A percentile compares a stretch with the other conserved stretches of the same genome.
Conservation (phyloP, 495 filamentous ascomycete genomes). For the Hypoxylon lenormandii region DNA sequence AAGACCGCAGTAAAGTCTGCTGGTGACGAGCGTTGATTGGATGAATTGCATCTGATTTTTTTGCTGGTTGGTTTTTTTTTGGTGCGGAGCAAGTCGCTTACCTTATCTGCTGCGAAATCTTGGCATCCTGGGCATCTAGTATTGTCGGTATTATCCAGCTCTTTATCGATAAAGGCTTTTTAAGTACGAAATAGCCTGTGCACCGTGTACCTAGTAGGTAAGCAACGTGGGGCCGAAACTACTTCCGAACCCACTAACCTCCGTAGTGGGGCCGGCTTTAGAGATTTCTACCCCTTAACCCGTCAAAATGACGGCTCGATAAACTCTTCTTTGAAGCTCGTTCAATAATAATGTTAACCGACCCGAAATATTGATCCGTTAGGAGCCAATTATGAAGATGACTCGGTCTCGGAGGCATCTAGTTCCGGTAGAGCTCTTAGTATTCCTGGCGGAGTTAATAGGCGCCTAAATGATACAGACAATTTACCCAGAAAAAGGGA, state of each 20-base stretch:
- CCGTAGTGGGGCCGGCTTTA: too few species aligned
- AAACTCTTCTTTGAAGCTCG: too few species aligned
- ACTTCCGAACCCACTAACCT: too few species aligned
- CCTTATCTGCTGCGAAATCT: conserved; percentile 46
- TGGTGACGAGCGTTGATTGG: conserved; percentile 39
- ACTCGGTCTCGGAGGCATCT: not conserved
- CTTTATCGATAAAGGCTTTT: conserved; percentile 11
- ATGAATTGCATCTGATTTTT: conserved; percentile 25
- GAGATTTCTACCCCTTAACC: too few species aligned
- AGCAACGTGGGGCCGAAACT: too few species aligned
- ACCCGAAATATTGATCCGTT: not conserved
- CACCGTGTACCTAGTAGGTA: too few species aligned
- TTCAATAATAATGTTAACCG: not conserved
- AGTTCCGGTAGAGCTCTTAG: not conserved
- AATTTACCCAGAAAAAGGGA: too few species aligned
- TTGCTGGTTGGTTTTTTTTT: conserved; percentile 47
- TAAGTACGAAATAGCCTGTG: not conserved
- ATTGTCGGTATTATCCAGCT: not conserved
- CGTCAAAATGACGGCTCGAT: too few species aligned
- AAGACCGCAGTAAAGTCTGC: not conserved
- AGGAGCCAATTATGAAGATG: not conserved
- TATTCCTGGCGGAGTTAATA: not conserved
- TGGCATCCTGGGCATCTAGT: conserved; percentile 50
- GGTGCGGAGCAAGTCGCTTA: conserved; percentile 48
- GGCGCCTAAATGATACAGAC: too few species aligned